phyloP scores from a whole-genome alignment of 306 rosid genomes.

The Vigna angularis region DNA sequence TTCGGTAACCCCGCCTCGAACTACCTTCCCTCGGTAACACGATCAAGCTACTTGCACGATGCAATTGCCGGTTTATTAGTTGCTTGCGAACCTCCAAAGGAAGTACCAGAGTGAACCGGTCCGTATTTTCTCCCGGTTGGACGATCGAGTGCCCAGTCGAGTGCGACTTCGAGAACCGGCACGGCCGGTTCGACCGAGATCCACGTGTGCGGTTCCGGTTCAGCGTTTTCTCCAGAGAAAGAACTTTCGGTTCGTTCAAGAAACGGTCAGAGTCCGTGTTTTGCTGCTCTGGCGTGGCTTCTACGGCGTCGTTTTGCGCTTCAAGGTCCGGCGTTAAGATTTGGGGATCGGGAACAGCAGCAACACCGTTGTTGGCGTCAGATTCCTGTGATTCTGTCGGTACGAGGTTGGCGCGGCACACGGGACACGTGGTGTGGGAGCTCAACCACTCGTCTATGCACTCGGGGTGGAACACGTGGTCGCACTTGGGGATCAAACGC shows the following conservation, averaged over 20 bases:
- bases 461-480: constrained; percentile 88
- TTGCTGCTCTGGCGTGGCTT: not conserved
- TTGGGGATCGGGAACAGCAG: not conserved
- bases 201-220: constrained; percentile 61
- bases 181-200: constrained; percentile 52
- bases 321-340: constrained; percentile 48
- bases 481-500: constrained; percentile 93
- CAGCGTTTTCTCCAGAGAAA: constrained; percentile 46
- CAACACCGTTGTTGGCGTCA: not conserved
- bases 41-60: constrained; percentile 73
- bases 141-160: constrained; percentile 86
- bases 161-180: constrained; percentile 75
- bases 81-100: constrained; percentile 78
- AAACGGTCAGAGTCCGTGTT: not conserved
- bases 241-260: constrained; percentile 10
- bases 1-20: constrained; percentile 64
- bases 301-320: constrained; percentile 51
- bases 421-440: constrained; percentile 88
- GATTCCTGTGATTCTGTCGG: constrained; percentile 48
- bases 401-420: constrained; percentile 76
- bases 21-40: constrained; percentile 64
- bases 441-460: constrained; percentile 87
- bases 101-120: constrained; percentile 79
- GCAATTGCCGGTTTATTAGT: constrained; percentile 59
- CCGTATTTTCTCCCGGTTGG: constrained; percentile 77